A percentile compares a stretch with the other conserved stretches of the same genome.
Evolutionary conservation across 2,329 filamentous ascomycete species (phyloP).

Genomic region (Ophioceras dolichostomum): DNA sequence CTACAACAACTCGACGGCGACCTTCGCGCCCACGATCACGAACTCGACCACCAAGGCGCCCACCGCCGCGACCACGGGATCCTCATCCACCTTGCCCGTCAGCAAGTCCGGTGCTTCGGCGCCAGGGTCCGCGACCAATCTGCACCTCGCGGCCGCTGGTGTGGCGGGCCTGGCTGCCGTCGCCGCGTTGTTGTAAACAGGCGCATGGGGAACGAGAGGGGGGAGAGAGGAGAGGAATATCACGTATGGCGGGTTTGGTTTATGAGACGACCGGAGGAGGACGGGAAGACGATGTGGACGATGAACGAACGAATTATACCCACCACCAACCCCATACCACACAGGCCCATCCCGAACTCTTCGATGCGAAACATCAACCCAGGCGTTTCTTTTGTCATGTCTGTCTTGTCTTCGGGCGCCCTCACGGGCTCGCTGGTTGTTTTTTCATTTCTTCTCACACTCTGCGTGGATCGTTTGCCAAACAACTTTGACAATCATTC

Average conservation of each 20-base stretch:
- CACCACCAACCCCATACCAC: constrained; percentile 1
- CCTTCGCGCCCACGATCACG: constrained; percentile 9
- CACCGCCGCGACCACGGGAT: constrained; percentile 12
- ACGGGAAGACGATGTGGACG: background rate
- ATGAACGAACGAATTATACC: too few relatives aligned
- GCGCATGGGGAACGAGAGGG: too few relatives aligned
- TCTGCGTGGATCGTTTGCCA: too few relatives aligned
- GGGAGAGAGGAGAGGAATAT: too few relatives aligned
- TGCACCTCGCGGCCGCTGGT: constrained; percentile 34
- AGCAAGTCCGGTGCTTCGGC: constrained; percentile 25
- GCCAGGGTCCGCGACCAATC: constrained; percentile 28
- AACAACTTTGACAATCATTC: too few relatives aligned
- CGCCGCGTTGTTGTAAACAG: constrained; percentile 1
- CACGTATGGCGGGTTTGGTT: too few relatives aligned
- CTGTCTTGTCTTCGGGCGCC: background rate
- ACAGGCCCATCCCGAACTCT: constrained; percentile 12
- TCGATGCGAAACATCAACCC: constrained; percentile 16
- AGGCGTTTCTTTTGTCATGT: constrained; percentile 13
- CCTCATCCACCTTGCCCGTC: constrained; percentile 15
- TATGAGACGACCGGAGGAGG: too few relatives aligned
- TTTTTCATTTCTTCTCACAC: too few relatives aligned
- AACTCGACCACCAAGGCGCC: too few relatives aligned
- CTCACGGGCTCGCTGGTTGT: too few relatives aligned
- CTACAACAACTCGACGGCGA: constrained; percentile 17
- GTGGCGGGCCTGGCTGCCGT: constrained; percentile 33